These are phyloP conservation scores for Entomortierella chlamydospora DNA, from an alignment of 192 early-diverging fungal species.

Conservation along the genomic window DNA sequence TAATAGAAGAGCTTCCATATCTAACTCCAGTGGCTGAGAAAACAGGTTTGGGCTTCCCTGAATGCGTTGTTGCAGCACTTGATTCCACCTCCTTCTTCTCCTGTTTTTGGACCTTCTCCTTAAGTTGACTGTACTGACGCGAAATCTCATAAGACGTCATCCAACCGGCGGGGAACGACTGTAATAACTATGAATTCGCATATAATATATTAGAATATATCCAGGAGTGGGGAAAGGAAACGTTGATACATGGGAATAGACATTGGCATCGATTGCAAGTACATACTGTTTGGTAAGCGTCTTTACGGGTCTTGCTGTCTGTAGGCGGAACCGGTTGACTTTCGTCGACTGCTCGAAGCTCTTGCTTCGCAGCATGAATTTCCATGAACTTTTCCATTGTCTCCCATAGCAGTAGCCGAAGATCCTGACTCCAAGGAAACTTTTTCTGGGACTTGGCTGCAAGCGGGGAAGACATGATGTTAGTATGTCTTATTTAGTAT, in stretches of 20 bases:
- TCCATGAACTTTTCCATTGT: slow-evolving; percentile 54
- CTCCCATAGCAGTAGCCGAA: slow-evolving; percentile 43
- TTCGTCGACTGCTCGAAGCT: slow-evolving; percentile 21
- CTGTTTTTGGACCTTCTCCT: slow-evolving; percentile 54
- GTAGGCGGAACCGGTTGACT: slow-evolving; percentile 24
- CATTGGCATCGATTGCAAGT: no score
- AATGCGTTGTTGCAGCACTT: background rate
- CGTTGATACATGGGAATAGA: no score
- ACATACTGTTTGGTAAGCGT: slow-evolving; percentile 63
- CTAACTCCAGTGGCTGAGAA: background rate
- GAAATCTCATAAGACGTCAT: slow-evolving; percentile 69
- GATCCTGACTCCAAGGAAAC: slow-evolving; percentile 50
- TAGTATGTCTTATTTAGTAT: no score
- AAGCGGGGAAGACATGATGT: no score
- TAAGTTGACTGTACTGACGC: slow-evolving; percentile 62
- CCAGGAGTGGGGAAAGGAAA: no score
- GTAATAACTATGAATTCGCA: slow-evolving; percentile 40
- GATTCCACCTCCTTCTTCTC: slow-evolving; percentile 20
- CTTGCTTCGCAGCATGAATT: slow-evolving; percentile 28
- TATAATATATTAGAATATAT: no score
- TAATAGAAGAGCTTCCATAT: background rate
- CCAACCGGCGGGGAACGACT: slow-evolving; percentile 60
- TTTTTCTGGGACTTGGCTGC: slow-evolving; percentile 20
- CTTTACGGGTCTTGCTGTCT: slow-evolving; percentile 59
- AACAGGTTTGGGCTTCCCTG: background rate